Percentiles rank a stretch among this genome's conserved stretches.
phyloP scores from a whole-genome alignment of 768 basidiomycete species.

The Boletus reticulatus region DNA sequence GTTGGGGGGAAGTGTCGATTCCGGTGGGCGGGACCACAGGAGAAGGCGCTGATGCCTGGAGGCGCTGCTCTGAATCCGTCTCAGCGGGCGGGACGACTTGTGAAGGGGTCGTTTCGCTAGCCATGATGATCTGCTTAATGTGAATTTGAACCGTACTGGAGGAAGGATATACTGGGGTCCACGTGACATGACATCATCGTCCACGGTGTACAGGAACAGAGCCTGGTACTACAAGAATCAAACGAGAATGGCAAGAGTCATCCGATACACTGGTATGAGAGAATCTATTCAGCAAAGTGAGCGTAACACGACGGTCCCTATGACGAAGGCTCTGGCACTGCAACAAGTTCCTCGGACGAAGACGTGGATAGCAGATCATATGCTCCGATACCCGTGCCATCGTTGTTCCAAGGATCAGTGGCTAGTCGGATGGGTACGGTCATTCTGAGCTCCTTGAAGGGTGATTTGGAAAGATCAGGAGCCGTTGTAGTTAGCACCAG shows the following conservation, averaged over 20 bases:
- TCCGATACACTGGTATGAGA: background rate
- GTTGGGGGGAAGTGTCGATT: constrained; percentile 32
- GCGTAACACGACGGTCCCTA: background rate
- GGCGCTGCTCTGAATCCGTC: constrained; percentile 1
- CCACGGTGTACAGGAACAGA: background rate
- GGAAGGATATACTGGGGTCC: constrained; percentile 3
- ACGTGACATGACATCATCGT: constrained; percentile 29
- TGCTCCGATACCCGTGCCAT: constrained; percentile 25
- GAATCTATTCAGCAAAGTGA: background rate
- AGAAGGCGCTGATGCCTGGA: constrained; percentile 20
- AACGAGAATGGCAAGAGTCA: background rate
- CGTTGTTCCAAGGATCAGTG: constrained; percentile 56
- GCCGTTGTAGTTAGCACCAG: constrained; percentile 61
- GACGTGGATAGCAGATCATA: constrained; percentile 14
- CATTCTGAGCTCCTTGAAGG: constrained; percentile 59
- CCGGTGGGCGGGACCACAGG: constrained; percentile 25
- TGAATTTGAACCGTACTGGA: background rate
- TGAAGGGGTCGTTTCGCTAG: constrained; percentile 1
- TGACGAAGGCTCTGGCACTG: constrained; percentile 8
- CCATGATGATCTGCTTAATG: constrained; percentile 1
- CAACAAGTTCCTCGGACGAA: constrained; percentile 25
- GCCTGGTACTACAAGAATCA: too few species aligned
- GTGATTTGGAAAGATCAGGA: constrained; percentile 49
- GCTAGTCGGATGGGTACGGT: constrained; percentile 63
- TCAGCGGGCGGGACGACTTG: background rate